phyloP scores from a whole-genome alignment of 345 rosid species.

The Balakata baccata region DNA sequence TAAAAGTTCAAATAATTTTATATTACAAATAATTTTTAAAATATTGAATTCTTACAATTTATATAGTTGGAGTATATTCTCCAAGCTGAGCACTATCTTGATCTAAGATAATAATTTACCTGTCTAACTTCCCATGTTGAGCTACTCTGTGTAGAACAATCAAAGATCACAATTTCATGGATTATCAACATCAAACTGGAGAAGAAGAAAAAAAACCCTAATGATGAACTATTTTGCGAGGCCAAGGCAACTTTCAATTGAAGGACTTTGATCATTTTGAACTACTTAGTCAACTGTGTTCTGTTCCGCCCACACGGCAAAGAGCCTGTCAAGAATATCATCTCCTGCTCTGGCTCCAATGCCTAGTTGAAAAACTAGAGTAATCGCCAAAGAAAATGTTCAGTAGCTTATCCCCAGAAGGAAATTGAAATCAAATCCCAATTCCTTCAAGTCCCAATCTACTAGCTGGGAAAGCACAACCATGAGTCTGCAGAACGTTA shows the following conservation, averaged over 20 bases:
- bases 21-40: no score
- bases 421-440: conserved; percentile 38
- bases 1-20: no score
- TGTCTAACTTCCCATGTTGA: conserved; percentile 4
- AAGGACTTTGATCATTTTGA: conserved; percentile 27
- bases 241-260: conserved; percentile 22
- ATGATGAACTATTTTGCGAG: conserved; percentile 13
- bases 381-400: conserved; percentile 8
- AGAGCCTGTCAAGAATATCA: conserved; percentile 60
- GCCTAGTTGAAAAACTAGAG: conserved; percentile 89
- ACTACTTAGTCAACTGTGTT: conserved; percentile 61
- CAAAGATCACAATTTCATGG: not conserved
- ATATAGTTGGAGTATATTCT: no score
- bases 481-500: conserved; percentile 52
- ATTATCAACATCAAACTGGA: conserved; percentile 1
- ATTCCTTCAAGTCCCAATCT: conserved; percentile 62
- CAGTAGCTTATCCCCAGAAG: not conserved
- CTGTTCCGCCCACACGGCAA: conserved; percentile 64
- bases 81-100: not conserved
- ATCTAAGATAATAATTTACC: not conserved
- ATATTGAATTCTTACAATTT: no score
- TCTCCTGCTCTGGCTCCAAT: conserved; percentile 86
- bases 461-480: conserved; percentile 80
- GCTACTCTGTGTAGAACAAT: not conserved
- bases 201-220: no score